Evolutionary conservation across 106 monocot species (phyloP).

Genomic region (Acorus calamus): DNA sequence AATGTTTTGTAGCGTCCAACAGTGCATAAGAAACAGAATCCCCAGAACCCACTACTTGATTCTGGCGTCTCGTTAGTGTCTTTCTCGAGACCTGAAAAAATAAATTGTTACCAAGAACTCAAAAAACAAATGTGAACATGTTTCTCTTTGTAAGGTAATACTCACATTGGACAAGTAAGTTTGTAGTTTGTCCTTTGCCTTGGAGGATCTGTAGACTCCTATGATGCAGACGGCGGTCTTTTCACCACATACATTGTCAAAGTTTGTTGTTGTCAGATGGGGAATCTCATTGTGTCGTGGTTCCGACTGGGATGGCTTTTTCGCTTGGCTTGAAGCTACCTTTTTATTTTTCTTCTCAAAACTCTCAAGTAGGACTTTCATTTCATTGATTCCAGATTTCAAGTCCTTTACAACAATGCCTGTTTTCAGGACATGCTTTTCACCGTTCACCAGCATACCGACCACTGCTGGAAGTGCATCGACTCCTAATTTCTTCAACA

Average conservation of each 20-base stretch:
- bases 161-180: constrained; percentile 44
- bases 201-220: constrained; percentile 61
- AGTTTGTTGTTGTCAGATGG: constrained; percentile 44
- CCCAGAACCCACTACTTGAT: constrained; percentile 2
- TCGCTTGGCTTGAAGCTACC: constrained; percentile 34
- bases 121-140: too few relatives aligned
- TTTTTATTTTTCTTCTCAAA: constrained; percentile 81
- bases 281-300: constrained; percentile 18
- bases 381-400: constrained; percentile 60
- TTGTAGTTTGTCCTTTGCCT: constrained; percentile 49
- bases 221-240: constrained; percentile 58
- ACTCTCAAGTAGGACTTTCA: constrained; percentile 52
- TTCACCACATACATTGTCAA: constrained; percentile 57
- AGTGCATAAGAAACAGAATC: constrained; percentile 53
- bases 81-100: constrained; percentile 72
- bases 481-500: constrained; percentile 58
- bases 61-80: constrained; percentile 51
- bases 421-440: constrained; percentile 35
- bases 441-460: constrained; percentile 56
- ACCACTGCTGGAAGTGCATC: constrained; percentile 60
- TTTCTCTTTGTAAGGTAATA: neutral
- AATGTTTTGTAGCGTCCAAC: constrained; percentile 65
- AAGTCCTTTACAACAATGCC: constrained; percentile 76
- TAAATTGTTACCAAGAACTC: neutral
- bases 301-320: constrained; percentile 26